These are phyloP conservation scores for Thielaviopsis musarum DNA, from an alignment of 2,329 filamentous ascomycete genomes.

Conservation along the genomic window DNA sequence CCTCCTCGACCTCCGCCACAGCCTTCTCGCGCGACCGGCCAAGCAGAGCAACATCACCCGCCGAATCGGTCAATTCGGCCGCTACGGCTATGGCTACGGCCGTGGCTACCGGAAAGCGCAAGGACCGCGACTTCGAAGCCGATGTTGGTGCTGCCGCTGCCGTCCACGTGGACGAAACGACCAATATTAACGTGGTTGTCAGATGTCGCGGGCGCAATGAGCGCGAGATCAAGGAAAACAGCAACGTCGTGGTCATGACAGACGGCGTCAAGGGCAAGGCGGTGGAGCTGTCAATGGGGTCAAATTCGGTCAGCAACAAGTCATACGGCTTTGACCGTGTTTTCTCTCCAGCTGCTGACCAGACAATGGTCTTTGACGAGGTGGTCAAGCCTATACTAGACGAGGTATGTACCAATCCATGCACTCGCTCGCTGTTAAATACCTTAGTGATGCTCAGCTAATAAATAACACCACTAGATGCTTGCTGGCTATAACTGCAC, in stretches of 20 bases:
- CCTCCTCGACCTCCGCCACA: not conserved
- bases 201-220: slow-evolving; percentile 85
- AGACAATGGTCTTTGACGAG: slow-evolving; percentile 87
- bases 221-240: slow-evolving; percentile 85
- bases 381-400: slow-evolving; percentile 85
- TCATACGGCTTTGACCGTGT: slow-evolving; percentile 95
- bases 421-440: too few species aligned
- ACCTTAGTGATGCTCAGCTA: not conserved
- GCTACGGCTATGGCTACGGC: slow-evolving; percentile 26
- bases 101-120: slow-evolving; percentile 50
- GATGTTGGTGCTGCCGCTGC: slow-evolving; percentile 24
- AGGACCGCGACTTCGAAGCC: slow-evolving; percentile 67
- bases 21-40: not conserved
- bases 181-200: slow-evolving; percentile 96
- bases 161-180: slow-evolving; percentile 52
- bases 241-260: slow-evolving; percentile 75
- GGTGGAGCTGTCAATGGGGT: slow-evolving; percentile 80
- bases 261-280: slow-evolving; percentile 75
- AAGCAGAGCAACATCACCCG: slow-evolving; percentile 45
- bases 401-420: slow-evolving; percentile 43
- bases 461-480: slow-evolving; percentile 40
- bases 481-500: slow-evolving; percentile 92
- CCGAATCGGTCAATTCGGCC: slow-evolving; percentile 47
- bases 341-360: slow-evolving; percentile 87
- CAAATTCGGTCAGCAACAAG: slow-evolving; percentile 85